Evolutionary conservation across 768 basidiomycete species (phyloP).

Genomic region (Mycena vitilis): DNA sequence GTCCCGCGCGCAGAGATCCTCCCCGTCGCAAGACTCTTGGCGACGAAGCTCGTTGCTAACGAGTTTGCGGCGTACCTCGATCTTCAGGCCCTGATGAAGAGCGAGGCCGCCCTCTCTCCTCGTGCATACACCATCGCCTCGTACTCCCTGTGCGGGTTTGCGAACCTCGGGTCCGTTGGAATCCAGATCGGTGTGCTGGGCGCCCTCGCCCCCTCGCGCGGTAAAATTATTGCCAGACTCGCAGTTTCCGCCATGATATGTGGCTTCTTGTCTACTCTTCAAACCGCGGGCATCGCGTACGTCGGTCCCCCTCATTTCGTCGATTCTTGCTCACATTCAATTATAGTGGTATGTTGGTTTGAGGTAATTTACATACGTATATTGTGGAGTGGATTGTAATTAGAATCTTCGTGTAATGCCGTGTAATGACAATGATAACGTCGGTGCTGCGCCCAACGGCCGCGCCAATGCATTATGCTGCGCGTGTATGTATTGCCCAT

Average conservation of each 20-base stretch:
- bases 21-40: slow-evolving; percentile 82
- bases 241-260: slow-evolving; percentile 78
- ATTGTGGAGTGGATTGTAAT: background rate
- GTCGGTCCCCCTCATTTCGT: slow-evolving; percentile 39
- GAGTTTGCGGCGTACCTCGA: slow-evolving; percentile 85
- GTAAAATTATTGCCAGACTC: slow-evolving; percentile 75
- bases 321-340: slow-evolving; percentile 42
- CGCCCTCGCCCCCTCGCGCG: slow-evolving; percentile 75
- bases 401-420: too few relatives aligned
- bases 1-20: slow-evolving; percentile 88
- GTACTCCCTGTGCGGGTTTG: slow-evolving; percentile 92
- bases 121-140: slow-evolving; percentile 87
- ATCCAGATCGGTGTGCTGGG: slow-evolving; percentile 86
- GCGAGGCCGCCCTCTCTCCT: slow-evolving; percentile 66
- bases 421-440: slow-evolving; percentile 20
- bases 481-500: background rate
- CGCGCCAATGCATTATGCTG: too few relatives aligned
- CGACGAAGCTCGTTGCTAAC: slow-evolving; percentile 88
- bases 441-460: background rate
- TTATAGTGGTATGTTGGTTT: slow-evolving; percentile 61
- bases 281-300: slow-evolving; percentile 70
- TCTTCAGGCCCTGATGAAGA: slow-evolving; percentile 61
- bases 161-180: slow-evolving; percentile 87
- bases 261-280: slow-evolving; percentile 74
- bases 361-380: slow-evolving; percentile 47